phyloP scores from a whole-genome alignment of 371 early-diverging fungal genomes.

The Nematocida ausubeli region DNA sequence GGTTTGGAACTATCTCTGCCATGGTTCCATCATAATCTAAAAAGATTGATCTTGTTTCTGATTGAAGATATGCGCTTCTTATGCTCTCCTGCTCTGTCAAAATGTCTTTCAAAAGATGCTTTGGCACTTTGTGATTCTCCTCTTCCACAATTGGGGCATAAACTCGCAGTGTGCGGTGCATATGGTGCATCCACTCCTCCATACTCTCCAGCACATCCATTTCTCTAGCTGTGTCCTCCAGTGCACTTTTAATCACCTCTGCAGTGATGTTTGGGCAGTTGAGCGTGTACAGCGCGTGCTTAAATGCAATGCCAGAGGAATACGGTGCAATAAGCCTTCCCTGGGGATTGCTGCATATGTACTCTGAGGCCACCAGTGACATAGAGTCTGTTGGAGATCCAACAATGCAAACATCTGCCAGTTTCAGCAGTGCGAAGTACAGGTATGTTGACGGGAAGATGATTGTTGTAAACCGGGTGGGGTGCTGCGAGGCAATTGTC shows the following conservation, averaged over 20 bases:
- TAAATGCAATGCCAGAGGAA: conserved; percentile 32
- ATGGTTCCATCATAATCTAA: conserved; percentile 69
- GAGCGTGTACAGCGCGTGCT: conserved; percentile 15
- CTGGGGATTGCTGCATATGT: background rate
- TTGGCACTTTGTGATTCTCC: conserved; percentile 11
- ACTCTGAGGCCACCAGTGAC: conserved; percentile 39
- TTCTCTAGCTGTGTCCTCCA: background rate
- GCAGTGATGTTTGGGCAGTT: conserved; percentile 38
- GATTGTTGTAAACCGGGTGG: conserved; percentile 6
- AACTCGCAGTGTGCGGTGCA: background rate
- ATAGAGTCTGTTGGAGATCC: conserved; percentile 34
- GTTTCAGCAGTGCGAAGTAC: conserved; percentile 27
- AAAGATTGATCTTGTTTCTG: conserved; percentile 43
- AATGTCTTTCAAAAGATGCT: conserved; percentile 10
- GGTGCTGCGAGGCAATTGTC: conserved; percentile 4
- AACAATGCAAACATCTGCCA: conserved; percentile 22
- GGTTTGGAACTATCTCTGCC: conserved; percentile 54
- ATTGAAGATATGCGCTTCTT: conserved; percentile 10
- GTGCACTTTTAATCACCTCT: conserved; percentile 5
- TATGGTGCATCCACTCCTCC: background rate
- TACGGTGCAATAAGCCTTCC: conserved; percentile 27
- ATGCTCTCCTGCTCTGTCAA: conserved; percentile 28
- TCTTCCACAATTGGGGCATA: background rate
- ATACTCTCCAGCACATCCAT: conserved; percentile 16
- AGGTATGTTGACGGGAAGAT: conserved; percentile 18